phyloP scores from a whole-genome alignment of 73 alveolate species.

The Paramecium caudatum region DNA sequence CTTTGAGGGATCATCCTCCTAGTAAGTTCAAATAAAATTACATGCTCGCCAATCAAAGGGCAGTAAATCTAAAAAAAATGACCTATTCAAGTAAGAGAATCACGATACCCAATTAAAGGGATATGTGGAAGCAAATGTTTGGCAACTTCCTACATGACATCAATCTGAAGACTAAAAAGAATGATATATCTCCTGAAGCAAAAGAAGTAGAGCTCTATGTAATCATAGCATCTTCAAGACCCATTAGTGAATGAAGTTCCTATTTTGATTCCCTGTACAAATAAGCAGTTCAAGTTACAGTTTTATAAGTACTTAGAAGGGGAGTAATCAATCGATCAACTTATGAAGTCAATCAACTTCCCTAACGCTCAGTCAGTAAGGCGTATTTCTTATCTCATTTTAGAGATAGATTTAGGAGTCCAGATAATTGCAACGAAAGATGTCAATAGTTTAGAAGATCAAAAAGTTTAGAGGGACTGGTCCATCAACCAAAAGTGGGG shows the following conservation, averaged over 20 bases:
- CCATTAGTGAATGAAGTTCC: conserved; percentile 29
- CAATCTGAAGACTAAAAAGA: neutral
- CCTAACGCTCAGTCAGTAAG: neutral
- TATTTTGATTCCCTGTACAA: neutral
- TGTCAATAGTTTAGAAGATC: neutral
- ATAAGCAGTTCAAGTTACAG: conserved; percentile 26
- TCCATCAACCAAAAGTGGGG: neutral
- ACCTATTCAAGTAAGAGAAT: neutral
- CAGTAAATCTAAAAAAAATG: neutral
- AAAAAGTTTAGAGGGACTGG: neutral
- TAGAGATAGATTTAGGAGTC: neutral
- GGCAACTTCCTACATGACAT: neutral
- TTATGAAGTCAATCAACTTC: neutral
- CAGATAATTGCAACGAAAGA: neutral
- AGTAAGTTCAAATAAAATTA: neutral
- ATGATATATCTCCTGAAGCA: neutral
- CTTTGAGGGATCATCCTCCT: neutral
- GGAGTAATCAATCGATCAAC: neutral
- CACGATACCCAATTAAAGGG: neutral
- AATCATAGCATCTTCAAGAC: neutral
- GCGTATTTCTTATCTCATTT: neutral
- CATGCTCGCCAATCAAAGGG: neutral
- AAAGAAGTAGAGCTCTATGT: neutral
- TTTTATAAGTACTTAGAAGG: conserved; percentile 7
- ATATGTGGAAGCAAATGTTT: conserved; percentile 9